A percentile compares a stretch with the other conserved stretches of the same genome.
Evolutionary conservation across 2,329 filamentous ascomycete genomes (phyloP).

Genomic region (Podosphaera fusca): DNA sequence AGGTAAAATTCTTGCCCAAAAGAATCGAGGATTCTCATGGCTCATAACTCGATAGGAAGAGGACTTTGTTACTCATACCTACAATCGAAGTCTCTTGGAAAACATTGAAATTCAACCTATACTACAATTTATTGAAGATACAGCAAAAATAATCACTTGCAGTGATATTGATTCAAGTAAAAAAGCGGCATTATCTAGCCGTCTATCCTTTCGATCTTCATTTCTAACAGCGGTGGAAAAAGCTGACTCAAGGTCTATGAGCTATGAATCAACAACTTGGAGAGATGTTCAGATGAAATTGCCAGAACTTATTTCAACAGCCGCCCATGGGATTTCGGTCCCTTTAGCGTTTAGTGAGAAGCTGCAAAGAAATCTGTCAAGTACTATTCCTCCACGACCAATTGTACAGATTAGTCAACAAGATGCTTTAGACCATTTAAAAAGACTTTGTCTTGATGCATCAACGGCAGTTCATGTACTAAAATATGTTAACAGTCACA

Average conservation of each 20-base stretch:
- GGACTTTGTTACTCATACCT: slow-evolving; percentile 85
- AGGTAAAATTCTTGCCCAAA: slow-evolving; percentile 28
- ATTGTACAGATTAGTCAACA: slow-evolving; percentile 58
- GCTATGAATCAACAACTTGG: slow-evolving; percentile 20
- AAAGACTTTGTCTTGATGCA: slow-evolving; percentile 48
- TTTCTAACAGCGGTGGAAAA: slow-evolving; percentile 31
- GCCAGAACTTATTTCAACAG: slow-evolving; percentile 32
- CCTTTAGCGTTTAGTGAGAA: slow-evolving; percentile 72
- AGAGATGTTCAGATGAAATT: slow-evolving; percentile 22
- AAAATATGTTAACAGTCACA: slow-evolving; percentile 42
- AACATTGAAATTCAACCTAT: slow-evolving; percentile 27
- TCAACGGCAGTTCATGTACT: slow-evolving; percentile 44
- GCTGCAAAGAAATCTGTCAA: slow-evolving; percentile 74
- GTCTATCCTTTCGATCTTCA: slow-evolving; percentile 42
- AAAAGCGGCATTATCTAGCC: slow-evolving; percentile 32
- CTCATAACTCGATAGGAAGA: slow-evolving; percentile 41
- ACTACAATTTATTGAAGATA: slow-evolving; percentile 15
- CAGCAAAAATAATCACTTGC: slow-evolving; percentile 11
- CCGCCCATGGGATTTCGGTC: slow-evolving; percentile 38
- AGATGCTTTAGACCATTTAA: slow-evolving; percentile 47
- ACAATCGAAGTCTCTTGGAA: slow-evolving; percentile 54
- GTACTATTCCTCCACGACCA: slow-evolving; percentile 77
- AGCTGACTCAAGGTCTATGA: slow-evolving; percentile 25
- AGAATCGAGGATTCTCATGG: neutral
- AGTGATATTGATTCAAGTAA: slow-evolving; percentile 15